Percentiles rank a stretch among this genome's conserved stretches.
Conservation (phyloP, 2,329 filamentous ascomycete species). For the Cordyceps fumosorosea region DNA sequence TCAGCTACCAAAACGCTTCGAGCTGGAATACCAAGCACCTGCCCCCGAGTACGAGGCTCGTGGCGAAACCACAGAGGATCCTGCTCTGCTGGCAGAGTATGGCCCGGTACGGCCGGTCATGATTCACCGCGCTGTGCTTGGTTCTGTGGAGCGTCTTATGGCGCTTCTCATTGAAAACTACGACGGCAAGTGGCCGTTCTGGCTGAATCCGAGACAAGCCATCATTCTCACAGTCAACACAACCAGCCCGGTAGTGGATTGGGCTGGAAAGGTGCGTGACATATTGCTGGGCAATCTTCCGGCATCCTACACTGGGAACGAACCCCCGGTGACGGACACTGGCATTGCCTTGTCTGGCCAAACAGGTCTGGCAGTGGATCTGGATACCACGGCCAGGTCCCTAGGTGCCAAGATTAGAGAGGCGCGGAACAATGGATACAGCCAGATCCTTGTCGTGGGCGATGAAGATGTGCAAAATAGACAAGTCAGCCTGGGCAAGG, state of each 20-base stretch:
- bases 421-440: slow-evolving; percentile 66
- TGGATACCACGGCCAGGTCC: slow-evolving; percentile 57
- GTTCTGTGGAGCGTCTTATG: slow-evolving; percentile 78
- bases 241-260: slow-evolving; percentile 44
- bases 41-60: slow-evolving; percentile 55
- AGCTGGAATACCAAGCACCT: slow-evolving; percentile 65
- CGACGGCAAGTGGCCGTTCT: slow-evolving; percentile 76
- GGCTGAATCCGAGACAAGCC: slow-evolving; percentile 75
- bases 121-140: slow-evolving; percentile 78
- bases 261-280: slow-evolving; percentile 40
- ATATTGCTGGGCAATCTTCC: slow-evolving; percentile 42
- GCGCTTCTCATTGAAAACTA: slow-evolving; percentile 81
- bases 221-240: slow-evolving; percentile 68
- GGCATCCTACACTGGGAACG: slow-evolving; percentile 27
- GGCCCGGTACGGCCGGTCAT: slow-evolving; percentile 66
- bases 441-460: slow-evolving; percentile 67
- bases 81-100: slow-evolving; percentile 39
- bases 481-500: slow-evolving; percentile 41
- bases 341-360: slow-evolving; percentile 41
- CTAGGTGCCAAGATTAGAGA: slow-evolving; percentile 64
- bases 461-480: slow-evolving; percentile 53
- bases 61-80: slow-evolving; percentile 43
- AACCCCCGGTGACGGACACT: slow-evolving; percentile 26
- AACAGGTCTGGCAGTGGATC: slow-evolving; percentile 59
- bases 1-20: slow-evolving; percentile 77